Evolutionary conservation across 2,329 filamentous ascomycete species (phyloP).

Genomic region (Graphiopsis chlorocephala): DNA sequence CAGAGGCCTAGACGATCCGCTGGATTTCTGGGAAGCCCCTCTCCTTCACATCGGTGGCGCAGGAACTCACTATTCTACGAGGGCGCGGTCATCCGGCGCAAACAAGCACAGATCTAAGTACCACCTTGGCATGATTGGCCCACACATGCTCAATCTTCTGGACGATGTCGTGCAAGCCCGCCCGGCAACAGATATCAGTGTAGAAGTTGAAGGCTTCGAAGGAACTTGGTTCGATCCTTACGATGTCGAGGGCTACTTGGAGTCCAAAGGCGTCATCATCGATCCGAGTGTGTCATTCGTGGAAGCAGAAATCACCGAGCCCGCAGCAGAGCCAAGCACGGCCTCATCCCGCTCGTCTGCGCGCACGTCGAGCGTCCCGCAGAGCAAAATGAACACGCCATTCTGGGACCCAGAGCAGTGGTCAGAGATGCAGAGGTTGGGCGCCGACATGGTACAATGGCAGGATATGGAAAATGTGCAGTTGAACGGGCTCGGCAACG

Average conservation of each 20-base stretch:
- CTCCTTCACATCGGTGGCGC: constrained; percentile 66
- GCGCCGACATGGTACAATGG: not conserved
- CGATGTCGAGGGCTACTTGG: constrained; percentile 73
- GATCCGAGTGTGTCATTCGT: constrained; percentile 60
- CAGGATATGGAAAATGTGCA: constrained; percentile 9
- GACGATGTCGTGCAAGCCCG: constrained; percentile 27
- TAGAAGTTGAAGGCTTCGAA: constrained; percentile 62
- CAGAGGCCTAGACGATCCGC: constrained; percentile 43
- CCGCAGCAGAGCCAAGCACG: constrained; percentile 4
- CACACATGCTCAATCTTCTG: constrained; percentile 28
- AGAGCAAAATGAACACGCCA: not conserved
- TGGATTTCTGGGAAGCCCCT: constrained; percentile 59
- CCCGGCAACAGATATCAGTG: constrained; percentile 33
- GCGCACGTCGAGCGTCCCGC: constrained; percentile 8
- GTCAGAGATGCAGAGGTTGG: not conserved
- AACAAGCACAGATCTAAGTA: constrained; percentile 23
- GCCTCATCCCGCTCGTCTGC: not conserved
- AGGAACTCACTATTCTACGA: constrained; percentile 59
- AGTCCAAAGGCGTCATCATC: constrained; percentile 61
- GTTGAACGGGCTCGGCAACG: constrained; percentile 11
- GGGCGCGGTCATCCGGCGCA: not conserved
- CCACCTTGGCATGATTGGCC: constrained; percentile 31
- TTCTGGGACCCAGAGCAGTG: constrained; percentile 16
- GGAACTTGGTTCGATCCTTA: constrained; percentile 75
- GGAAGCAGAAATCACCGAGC: constrained; percentile 53